These are phyloP conservation scores for Aeschynomene evenia DNA, from an alignment of 306 rosid species.

Conservation along the genomic window DNA sequence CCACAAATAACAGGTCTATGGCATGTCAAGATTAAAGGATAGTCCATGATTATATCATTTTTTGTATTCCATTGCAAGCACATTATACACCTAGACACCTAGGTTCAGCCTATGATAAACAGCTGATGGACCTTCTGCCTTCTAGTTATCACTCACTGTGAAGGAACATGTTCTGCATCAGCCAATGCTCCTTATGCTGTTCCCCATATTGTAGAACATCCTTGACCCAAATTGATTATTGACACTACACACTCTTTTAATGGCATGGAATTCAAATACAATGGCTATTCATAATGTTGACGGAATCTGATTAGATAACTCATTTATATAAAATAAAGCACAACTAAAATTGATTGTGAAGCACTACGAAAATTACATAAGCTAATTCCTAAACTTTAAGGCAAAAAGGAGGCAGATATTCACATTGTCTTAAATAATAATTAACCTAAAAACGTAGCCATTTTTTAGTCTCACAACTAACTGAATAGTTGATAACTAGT, in stretches of 20 bases:
- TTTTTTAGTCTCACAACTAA: constrained; percentile 18
- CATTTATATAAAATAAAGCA: neutral
- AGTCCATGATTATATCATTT: neutral
- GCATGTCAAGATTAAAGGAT: neutral
- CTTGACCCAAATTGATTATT: neutral
- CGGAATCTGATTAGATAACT: neutral
- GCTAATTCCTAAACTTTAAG: neutral
- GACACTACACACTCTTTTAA: neutral
- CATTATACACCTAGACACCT: neutral
- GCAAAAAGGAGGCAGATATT: constrained; percentile 1
- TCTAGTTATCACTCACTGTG: constrained; percentile 72
- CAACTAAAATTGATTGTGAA: neutral
- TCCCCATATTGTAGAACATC: neutral
- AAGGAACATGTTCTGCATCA: constrained; percentile 64
- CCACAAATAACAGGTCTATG: constrained; percentile 57
- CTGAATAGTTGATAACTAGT: constrained; percentile 10
- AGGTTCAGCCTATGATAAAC: neutral
- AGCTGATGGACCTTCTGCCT: constrained; percentile 52
- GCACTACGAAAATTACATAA: constrained; percentile 15
- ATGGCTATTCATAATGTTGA: constrained; percentile 7
- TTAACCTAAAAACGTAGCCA: constrained; percentile 24
- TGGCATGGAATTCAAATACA: neutral
- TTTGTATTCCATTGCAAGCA: neutral
- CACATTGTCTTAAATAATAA: constrained; percentile 22
- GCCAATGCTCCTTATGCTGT: constrained; percentile 64